These are phyloP conservation scores for Dothideomycetes sp. DNA, from an alignment of 2,329 filamentous ascomycete genomes.

Conservation along the genomic window DNA sequence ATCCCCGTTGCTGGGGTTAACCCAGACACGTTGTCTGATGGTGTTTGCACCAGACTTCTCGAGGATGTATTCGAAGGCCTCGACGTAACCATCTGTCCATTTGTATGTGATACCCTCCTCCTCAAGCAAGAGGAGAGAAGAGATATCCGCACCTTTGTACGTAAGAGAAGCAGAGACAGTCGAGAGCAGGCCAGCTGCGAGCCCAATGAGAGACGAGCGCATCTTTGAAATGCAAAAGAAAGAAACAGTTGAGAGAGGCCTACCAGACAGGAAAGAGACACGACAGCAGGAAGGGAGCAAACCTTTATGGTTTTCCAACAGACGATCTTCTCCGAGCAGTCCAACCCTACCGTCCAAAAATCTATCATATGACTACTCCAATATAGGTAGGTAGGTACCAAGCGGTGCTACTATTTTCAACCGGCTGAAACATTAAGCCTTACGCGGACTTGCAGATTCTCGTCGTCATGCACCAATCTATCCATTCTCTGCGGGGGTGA, in stretches of 20 bases:
- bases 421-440: no score
- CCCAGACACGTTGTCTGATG: conserved; percentile 19
- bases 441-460: no score
- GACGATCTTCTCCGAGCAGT: no score
- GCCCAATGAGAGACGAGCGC: background rate
- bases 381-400: no score
- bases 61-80: conserved; percentile 16
- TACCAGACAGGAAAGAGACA: background rate
- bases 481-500: no score
- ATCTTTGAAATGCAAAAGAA: background rate
- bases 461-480: no score
- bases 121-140: conserved; percentile 24
- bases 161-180: conserved; percentile 11
- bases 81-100: conserved; percentile 18
- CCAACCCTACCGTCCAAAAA: no score
- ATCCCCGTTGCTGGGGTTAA: conserved; percentile 17
- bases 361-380: no score
- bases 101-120: conserved; percentile 22
- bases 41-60: conserved; percentile 15
- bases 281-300: no score
- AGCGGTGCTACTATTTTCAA: no score
- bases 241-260: background rate
- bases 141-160: conserved; percentile 27
- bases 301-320: no score
- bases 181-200: conserved; percentile 2